phyloP scores from a whole-genome alignment of 768 basidiomycete species.

The Strobilomyces echinocephalus region DNA sequence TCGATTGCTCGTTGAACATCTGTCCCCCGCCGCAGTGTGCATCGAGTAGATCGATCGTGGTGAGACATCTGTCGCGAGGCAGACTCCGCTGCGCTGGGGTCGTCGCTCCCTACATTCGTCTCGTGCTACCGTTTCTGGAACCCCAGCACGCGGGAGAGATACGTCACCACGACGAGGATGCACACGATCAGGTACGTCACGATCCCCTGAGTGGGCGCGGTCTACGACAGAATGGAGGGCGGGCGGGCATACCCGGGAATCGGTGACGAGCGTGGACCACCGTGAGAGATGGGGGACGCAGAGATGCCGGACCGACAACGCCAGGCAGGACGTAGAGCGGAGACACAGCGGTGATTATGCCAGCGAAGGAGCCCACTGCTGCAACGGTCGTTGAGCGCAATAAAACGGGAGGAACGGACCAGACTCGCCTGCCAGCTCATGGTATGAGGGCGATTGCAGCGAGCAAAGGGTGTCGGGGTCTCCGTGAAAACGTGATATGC shows the following conservation, averaged over 20 bases:
- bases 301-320: not conserved
- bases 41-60: conserved; percentile 9
- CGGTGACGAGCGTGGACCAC: conserved; percentile 1
- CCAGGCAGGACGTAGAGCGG: conserved; percentile 8
- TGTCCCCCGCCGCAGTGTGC: not conserved
- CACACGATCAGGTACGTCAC: conserved; percentile 14
- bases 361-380: conserved; percentile 2
- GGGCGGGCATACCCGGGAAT: conserved; percentile 7
- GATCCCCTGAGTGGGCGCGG: not conserved
- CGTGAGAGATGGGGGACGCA: not conserved
- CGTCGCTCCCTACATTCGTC: not conserved
- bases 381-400: not conserved
- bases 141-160: conserved; percentile 20
- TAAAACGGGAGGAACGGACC: not conserved
- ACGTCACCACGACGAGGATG: conserved; percentile 23
- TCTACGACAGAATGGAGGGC: not conserved
- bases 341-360: not conserved
- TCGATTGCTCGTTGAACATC: too few species aligned
- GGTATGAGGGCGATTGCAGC: not conserved
- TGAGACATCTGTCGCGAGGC: conserved; percentile 1
- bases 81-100: not conserved
- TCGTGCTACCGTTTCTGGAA: not conserved
- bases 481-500: not conserved
- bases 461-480: not conserved
- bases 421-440: conserved; percentile 3